Evolutionary conservation across 768 basidiomycete genomes (phyloP), one percentile per base, ranked within the genome.

Genomic region (Lentinus brumalis): DNA sequence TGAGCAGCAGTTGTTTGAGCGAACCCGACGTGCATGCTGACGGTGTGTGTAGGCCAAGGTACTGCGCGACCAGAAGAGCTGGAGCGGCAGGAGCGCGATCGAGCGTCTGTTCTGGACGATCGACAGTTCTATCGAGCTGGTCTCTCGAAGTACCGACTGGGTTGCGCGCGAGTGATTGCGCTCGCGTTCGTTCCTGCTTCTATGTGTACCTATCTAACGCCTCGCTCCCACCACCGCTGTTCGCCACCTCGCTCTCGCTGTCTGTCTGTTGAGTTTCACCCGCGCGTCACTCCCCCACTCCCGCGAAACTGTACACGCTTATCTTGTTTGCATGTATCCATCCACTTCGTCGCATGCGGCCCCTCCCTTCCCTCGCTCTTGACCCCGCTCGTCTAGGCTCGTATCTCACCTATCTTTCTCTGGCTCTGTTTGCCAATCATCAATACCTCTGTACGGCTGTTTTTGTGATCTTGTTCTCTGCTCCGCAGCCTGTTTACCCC

Each of bases 81-180:
- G 96, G 96, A 97, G 88, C 63, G 86, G 87, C 29, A 81, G 94
- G 52, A 95, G 92, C 66, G 87, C 92, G 15, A 97, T 92, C 21
- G 97, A 99, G 73, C 83, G 90, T 40, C 74, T 94, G 63, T 98
- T 98, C 77, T 96, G 93, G 89, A 92, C 91, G 40, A 88, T 89
- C 57, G 96, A 98, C 70, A 89, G 90, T 73, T 89, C 92, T 11
- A 87, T 94, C 61, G 93, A 92, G 77, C 84, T 96, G 67, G 90
- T 87, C 68, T 85, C 88, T 56, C 83, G 92, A 62, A 92, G 91
- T 75, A 86, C 87, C 56, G 93, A 94, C 73, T 94, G 93, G 92
- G 84, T 94, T 38, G 70, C 67, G 1, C 70, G 70, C 62, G 71
- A 73, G 29, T 73, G 50, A 68, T 18, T 51, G 57, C 54, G 35